Evolutionary conservation across 306 rosid genomes (phyloP).

Genomic region (Trifolium dubium): DNA sequence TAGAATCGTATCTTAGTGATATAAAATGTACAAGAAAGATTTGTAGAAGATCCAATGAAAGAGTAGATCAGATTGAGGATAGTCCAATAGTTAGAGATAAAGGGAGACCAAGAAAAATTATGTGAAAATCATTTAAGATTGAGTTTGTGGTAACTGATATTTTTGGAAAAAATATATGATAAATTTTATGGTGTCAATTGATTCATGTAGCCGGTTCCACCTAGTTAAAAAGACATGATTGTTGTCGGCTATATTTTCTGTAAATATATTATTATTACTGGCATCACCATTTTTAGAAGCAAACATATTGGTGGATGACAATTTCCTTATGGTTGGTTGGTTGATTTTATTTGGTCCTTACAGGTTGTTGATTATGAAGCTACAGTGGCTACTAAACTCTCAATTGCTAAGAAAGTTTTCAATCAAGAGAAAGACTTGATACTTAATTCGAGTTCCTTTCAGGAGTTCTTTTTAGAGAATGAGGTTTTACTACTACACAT

Average conservation of each 20-base stretch:
- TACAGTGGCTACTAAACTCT: constrained; percentile 76
- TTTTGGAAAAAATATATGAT: not conserved
- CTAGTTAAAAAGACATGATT: not conserved
- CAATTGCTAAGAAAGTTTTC: constrained; percentile 85
- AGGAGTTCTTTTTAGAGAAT: constrained; percentile 72
- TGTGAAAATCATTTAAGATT: not conserved
- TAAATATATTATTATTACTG: constrained; percentile 22
- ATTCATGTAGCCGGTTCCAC: not conserved
- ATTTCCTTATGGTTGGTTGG: constrained; percentile 36
- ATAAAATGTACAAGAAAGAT: not conserved
- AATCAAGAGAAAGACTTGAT: constrained; percentile 69
- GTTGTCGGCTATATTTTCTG: constrained; percentile 8
- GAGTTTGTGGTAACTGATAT: not conserved
- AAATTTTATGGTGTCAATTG: not conserved
- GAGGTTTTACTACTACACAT: constrained; percentile 59
- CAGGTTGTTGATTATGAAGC: constrained; percentile 96
- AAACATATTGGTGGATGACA: constrained; percentile 28
- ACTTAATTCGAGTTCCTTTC: constrained; percentile 74
- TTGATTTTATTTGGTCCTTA: constrained; percentile 34
- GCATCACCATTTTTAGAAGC: not conserved
- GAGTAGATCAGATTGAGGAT: not conserved
- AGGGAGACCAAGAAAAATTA: not conserved
- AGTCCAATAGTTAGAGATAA: not conserved
- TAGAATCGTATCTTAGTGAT: not conserved
- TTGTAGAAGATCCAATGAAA: not conserved